phyloP scores from a whole-genome alignment of 768 basidiomycete species.

The Kwoniella europaea region DNA sequence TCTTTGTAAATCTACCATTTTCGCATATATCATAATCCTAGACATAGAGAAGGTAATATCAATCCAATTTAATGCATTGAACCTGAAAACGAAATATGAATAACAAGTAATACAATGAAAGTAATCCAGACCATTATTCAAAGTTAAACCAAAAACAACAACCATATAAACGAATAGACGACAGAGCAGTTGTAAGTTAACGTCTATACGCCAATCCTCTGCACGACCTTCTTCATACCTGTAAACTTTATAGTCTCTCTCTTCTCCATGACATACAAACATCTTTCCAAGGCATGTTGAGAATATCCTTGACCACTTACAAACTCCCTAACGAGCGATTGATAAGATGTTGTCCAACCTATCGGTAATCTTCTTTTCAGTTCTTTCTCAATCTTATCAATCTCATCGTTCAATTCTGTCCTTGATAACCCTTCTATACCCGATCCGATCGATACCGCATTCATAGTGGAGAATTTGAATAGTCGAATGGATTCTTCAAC shows the following conservation, averaged over 20 bases:
- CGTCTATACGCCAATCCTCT: slow-evolving; percentile 56
- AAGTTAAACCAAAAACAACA: no score
- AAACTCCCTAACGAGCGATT: slow-evolving; percentile 89
- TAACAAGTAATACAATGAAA: slow-evolving; percentile 1
- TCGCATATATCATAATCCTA: not conserved
- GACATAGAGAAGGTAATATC: no score
- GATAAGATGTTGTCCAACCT: slow-evolving; percentile 96
- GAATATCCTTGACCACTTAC: slow-evolving; percentile 90
- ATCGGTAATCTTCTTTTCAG: slow-evolving; percentile 80
- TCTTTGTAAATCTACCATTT: slow-evolving; percentile 13
- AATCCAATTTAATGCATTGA: not conserved
- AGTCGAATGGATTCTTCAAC: slow-evolving; percentile 97
- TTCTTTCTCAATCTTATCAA: slow-evolving; percentile 85
- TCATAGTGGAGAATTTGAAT: slow-evolving; percentile 99
- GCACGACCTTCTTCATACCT: slow-evolving; percentile 69
- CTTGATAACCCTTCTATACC: slow-evolving; percentile 90
- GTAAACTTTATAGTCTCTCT: slow-evolving; percentile 92
- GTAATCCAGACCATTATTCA: not conserved
- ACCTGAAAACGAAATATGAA: not conserved
- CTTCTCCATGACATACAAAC: slow-evolving; percentile 90
- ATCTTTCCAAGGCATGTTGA: slow-evolving; percentile 86
- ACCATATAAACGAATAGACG: no score
- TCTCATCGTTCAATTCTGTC: slow-evolving; percentile 90
- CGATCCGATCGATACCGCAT: slow-evolving; percentile 87
- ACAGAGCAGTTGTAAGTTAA: no score